Evolutionary conservation across 371 early-diverging fungal genomes (phyloP).

Genomic region (Vairimorpha ceranae): DNA sequence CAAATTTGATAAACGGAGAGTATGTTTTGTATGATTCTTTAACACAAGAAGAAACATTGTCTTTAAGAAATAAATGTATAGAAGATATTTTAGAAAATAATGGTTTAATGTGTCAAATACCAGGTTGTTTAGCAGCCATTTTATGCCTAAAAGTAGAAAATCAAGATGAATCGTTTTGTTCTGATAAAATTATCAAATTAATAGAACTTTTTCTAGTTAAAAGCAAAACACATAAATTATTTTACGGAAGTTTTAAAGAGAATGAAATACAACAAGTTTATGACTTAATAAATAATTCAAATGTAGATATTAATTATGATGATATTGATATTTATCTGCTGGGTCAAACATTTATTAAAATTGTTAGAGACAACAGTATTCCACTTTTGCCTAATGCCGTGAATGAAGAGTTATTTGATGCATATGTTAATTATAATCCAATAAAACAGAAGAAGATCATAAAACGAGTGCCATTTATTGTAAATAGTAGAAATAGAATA

Average conservation of each 20-base stretch:
- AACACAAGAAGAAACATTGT: not conserved
- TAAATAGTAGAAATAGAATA: conserved; percentile 16
- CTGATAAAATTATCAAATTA: not conserved
- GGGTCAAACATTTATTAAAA: conserved; percentile 5
- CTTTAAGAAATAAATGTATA: not conserved
- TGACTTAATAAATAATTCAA: not conserved
- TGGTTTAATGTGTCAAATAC: not conserved
- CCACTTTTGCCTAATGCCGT: conserved; percentile 9
- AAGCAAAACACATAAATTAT: not conserved
- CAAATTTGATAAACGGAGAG: not conserved
- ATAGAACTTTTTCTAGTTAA: not conserved
- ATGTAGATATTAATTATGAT: conserved; percentile 18
- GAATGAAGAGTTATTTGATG: conserved; percentile 3
- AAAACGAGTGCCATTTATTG: conserved; percentile 24
- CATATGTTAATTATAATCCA: conserved; percentile 12
- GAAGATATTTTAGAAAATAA: not conserved
- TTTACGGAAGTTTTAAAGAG: not conserved
- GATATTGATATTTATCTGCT: not conserved
- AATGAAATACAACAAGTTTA: not conserved
- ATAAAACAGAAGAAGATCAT: conserved; percentile 19
- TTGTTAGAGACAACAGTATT: conserved; percentile 5
- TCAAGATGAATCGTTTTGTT: not conserved
- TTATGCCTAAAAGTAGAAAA: not conserved
- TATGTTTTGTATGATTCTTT: not conserved
- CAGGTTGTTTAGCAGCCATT: not conserved